These are phyloP conservation scores for Desmodesmus armatus DNA, from an alignment of 139 green algal species.

Conservation along the genomic window DNA sequence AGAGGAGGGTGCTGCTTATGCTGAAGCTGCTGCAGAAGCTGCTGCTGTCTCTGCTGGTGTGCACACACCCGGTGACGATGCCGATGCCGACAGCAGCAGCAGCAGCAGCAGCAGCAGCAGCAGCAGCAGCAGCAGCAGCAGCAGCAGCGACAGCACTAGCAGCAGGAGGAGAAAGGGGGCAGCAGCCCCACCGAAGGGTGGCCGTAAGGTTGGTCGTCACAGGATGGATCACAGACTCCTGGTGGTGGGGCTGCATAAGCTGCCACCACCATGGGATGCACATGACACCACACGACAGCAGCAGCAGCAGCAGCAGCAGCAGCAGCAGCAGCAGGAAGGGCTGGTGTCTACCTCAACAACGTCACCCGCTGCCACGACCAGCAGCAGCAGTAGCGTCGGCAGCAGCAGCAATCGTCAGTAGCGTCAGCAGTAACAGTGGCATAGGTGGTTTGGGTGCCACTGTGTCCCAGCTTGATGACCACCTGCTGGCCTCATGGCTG, in stretches of 20 bases:
- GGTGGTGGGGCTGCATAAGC: constrained; percentile 22
- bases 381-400: constrained; percentile 7
- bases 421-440: neutral
- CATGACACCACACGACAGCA: neutral
- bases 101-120: neutral
- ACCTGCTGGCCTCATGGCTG: neutral
- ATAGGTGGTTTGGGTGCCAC: too few relatives aligned
- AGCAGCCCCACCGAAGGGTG: too few relatives aligned
- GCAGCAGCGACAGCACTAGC: neutral
- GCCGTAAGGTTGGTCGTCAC: constrained; percentile 13
- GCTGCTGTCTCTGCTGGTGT: neutral
- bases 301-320: neutral
- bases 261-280: constrained; percentile 12
- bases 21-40: neutral
- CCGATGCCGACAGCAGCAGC: neutral
- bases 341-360: neutral
- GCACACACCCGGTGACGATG: neutral
- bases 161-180: constrained; percentile 4
- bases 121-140: neutral
- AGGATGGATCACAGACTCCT: constrained; percentile 23
- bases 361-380: neutral
- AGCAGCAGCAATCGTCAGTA: neutral
- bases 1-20: neutral
- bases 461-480: neutral
- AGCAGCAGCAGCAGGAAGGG: neutral